Base-by-base conservation (phyloP, 768 basidiomycete species). In the Paxillus ammoniavirescens region DNA sequence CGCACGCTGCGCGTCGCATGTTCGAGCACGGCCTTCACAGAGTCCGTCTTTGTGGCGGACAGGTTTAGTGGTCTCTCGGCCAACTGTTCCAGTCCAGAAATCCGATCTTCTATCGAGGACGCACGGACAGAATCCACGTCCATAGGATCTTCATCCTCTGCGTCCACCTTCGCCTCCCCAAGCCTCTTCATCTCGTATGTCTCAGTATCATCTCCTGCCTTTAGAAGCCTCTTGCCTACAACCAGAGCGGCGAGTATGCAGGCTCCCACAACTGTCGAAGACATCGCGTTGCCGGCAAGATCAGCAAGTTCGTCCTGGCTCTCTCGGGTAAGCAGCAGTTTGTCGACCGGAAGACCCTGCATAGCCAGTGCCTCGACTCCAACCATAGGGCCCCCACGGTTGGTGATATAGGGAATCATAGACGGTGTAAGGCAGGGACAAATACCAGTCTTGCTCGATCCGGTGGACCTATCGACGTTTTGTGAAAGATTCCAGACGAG, bases 281-380 rank as follows among this genome's bases (percentile, higher is more conserved):
- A 94, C 95, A 98, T 98, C 55, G 95, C 95, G 64, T 98, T 98
- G 2, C 95, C 95, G 17, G 95, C 94, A 14, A 98, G 78, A 70
- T 97, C 93, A 3, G 93, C 92, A 7, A 98, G 77, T 55, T 98
- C 88, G 68, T 97, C 95, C 68, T 95, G 91, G 15, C 82, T 91
- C 72, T 98, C 95, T 48, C 93, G 86, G 2, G 95, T 97, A 50
- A 98, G 78, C 17, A 97, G 78, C 2, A 98, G 79, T 67, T 93
- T 90, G 69, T 96, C 90, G 31, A 96, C 85, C 0, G 95, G 95
- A 38, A 98, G 82, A 31, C 95, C 95, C 67, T 98, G 95, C 80
- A 98, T 87, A 10, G 91, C 89, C 41, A 98, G 75, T 1, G 95
- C 94, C 65, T 98, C 95, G 33, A 93, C 71, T 8, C 95, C 95